Conservation (phyloP, 108 stramenopile genomes). For the Licmophora abbreviata region DNA sequence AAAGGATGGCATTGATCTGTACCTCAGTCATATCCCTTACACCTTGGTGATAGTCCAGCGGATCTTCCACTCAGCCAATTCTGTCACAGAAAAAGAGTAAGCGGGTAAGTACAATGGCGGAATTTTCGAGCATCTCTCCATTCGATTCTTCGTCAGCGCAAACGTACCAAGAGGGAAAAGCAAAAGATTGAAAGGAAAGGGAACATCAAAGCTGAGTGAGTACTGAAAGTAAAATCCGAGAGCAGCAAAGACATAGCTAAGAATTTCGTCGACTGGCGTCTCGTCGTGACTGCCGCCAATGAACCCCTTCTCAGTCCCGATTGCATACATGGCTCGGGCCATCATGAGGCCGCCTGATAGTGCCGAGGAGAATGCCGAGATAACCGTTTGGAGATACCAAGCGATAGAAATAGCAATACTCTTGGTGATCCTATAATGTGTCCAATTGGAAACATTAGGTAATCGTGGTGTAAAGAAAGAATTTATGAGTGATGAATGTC, state of each 20-base stretch:
- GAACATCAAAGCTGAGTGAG: conserved; percentile 52
- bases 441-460: background rate
- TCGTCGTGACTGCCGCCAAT: conserved; percentile 54
- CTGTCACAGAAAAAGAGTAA: no score
- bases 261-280: conserved; percentile 70
- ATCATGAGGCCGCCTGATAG: conserved; percentile 85
- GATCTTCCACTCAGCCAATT: conserved; percentile 29
- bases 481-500: background rate
- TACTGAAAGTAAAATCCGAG: conserved; percentile 84
- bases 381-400: conserved; percentile 83
- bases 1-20: no score
- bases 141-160: conserved; percentile 45
- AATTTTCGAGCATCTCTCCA: no score
- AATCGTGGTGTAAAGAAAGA: background rate
- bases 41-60: conserved; percentile 15
- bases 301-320: conserved; percentile 34
- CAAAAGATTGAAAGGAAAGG: conserved; percentile 83
- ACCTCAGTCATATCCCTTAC: no score
- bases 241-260: conserved; percentile 77
- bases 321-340: conserved; percentile 52
- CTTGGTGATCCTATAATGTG: conserved; percentile 44
- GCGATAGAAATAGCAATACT: conserved; percentile 83
- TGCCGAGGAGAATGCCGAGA: conserved; percentile 82
- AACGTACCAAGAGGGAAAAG: conserved; percentile 78
- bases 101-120: no score